phyloP scores from a whole-genome alignment of 768 basidiomycete genomes.

The Boletus rubescentipes region DNA sequence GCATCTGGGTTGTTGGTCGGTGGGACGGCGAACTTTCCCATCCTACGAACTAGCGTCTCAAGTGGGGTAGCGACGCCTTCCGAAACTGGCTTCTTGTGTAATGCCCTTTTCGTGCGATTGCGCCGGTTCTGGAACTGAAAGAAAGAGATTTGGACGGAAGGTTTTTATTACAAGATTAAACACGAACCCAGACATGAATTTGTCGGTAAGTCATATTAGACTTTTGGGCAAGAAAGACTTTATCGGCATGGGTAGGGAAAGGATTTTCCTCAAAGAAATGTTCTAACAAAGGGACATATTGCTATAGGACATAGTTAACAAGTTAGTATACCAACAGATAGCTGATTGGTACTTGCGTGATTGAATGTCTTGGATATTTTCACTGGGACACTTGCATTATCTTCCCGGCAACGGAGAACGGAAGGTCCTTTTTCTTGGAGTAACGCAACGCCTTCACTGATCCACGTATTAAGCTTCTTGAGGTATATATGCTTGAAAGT shows the following conservation, averaged over 20 bases:
- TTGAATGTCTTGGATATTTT: background rate
- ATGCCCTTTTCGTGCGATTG: background rate
- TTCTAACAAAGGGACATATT: background rate
- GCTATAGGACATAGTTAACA: too few relatives aligned
- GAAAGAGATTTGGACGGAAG: too few relatives aligned
- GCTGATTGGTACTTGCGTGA: background rate
- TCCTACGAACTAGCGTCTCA: constrained; percentile 15
- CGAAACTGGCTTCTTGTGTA: background rate
- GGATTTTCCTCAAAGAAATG: background rate
- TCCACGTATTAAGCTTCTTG: background rate
- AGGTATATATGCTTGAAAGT: constrained; percentile 6
- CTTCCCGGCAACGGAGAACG: background rate
- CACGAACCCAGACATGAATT: background rate
- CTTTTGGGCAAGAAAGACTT: background rate
- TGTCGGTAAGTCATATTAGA: background rate
- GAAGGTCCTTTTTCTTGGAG: background rate
- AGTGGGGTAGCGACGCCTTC: background rate
- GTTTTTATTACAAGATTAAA: too few relatives aligned
- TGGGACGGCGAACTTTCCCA: constrained; percentile 27
- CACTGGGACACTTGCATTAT: background rate
- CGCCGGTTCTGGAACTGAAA: background rate
- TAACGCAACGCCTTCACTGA: background rate
- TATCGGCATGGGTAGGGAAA: background rate
- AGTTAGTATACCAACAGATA: too few relatives aligned
- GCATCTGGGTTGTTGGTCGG: constrained; percentile 11